A percentile compares a stretch with the other conserved stretches of the same genome.
Conservation (phyloP, 331 rosid species). For the Pyracantha coccinea region DNA sequence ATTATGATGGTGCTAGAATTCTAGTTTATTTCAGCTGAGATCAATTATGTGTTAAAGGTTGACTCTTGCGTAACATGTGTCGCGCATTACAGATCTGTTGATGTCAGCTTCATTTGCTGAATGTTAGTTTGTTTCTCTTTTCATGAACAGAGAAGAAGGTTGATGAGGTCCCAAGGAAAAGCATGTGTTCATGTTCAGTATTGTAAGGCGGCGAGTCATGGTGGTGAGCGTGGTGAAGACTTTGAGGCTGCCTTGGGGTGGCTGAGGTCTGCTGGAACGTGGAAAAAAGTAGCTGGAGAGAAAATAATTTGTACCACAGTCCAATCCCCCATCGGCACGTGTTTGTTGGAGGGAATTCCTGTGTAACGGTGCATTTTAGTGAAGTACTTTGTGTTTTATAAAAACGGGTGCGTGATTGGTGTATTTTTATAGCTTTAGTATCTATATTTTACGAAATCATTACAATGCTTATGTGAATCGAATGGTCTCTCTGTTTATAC, state of each 20-base stretch:
- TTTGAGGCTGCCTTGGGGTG: conserved; percentile 27
- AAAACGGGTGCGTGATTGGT: conserved; percentile 31
- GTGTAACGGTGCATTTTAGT: conserved; percentile 40
- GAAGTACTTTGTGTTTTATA: conserved; percentile 26
- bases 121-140: conserved; percentile 10
- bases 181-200: conserved; percentile 68
- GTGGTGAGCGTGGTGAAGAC: conserved; percentile 21
- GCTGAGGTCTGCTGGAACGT: conserved; percentile 22
- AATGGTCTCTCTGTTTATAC: background rate
- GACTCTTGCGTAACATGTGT: background rate
- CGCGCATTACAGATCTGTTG: background rate
- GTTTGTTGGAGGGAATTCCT: conserved; percentile 37
- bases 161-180: conserved; percentile 63
- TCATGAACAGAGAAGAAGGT: conserved; percentile 64
- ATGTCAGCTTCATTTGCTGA: background rate
- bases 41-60: background rate
- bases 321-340: conserved; percentile 31
- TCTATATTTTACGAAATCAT: conserved; percentile 3
- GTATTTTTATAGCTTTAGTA: conserved; percentile 31
- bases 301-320: conserved; percentile 45
- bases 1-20: background rate
- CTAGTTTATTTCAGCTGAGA: background rate
- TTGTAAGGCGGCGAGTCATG: conserved; percentile 36
- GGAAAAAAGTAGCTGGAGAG: conserved; percentile 35
- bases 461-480: background rate